These are phyloP conservation scores for Cercospora nicotianae DNA, from an alignment of 2,329 filamentous ascomycete genomes.

Conservation along the genomic window DNA sequence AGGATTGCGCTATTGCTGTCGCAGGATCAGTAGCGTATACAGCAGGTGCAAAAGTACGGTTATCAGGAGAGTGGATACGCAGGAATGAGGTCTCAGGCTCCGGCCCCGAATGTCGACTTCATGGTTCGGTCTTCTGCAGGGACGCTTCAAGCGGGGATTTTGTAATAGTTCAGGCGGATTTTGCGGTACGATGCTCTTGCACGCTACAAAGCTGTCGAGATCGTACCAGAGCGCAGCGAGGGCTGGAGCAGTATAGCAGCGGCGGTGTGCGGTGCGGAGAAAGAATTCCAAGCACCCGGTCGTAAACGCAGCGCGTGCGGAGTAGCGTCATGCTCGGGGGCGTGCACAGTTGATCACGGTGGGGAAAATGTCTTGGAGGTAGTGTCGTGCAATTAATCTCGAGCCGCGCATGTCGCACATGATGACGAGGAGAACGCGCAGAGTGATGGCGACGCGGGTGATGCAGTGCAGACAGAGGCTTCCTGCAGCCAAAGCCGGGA, in stretches of 20 bases:
- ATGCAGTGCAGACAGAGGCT: background rate
- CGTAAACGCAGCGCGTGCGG: background rate
- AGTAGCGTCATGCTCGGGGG: background rate
- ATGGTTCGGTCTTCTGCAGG: background rate
- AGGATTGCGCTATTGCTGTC: background rate
- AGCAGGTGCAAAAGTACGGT: background rate
- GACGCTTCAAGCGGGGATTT: background rate
- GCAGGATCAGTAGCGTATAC: background rate
- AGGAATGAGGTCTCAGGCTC: background rate
- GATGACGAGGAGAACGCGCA: background rate
- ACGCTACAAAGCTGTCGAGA: background rate
- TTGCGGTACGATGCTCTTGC: background rate
- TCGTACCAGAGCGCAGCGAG: background rate
- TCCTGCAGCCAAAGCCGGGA: background rate
- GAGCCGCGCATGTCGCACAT: background rate
- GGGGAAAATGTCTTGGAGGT: background rate
- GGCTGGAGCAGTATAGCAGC: background rate
- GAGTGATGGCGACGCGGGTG: background rate
- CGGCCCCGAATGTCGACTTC: background rate
- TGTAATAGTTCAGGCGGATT: background rate
- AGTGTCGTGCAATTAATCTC: background rate
- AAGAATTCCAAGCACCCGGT: background rate
- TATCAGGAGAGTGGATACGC: conserved; percentile 2
- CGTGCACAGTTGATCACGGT: background rate
- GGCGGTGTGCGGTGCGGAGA: background rate